Evolutionary conservation across 192 early-diverging fungal species (phyloP), one percentile per base, ranked within the genome.

Genomic region (Chytriomyces sp.): DNA sequence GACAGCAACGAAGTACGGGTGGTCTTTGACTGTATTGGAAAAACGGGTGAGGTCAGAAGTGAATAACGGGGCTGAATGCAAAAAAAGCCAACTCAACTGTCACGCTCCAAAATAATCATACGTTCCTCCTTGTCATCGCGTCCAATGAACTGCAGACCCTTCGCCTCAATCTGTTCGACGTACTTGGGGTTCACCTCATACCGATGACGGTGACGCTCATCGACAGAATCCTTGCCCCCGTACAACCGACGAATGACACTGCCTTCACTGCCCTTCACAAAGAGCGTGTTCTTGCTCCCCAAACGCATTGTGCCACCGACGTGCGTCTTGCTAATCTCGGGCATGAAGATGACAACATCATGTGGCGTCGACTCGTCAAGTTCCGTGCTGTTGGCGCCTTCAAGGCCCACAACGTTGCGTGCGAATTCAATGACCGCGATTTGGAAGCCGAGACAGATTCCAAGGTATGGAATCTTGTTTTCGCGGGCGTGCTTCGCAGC

Each of bases 281-380:
- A 89, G 54, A 89, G 78, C 32, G 98, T 98, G 10, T 89, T 81
- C 38, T 93, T 89, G 53, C 85, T 79, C 10, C 98, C 98, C 5
- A 99, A 79, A 56, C 98, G 89, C 98, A 99, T 99, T 34, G 95
- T 99, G 36, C 94, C 98, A 56, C 98, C 98, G 81, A 98, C 81
- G 55, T 93, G 90, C 32, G 92, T 92, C 68, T 88, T 90, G 65
- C 88, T 89, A 79, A 98, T 95, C 81, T 99, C 98, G 60, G 98
- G 98, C 98, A 99, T 99, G 81, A 92, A 95, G 10, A 98, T 82
- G 34, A 99, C 91, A n/a, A 93, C 90, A 19, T 89, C 89, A 34
- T 85, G 84, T 5, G 77, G 78, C 31, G 92, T 88, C 66, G 93
- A 80, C 56, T 78, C 69, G 56, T 74, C 88, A 65, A 98, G 83